These are phyloP conservation scores for Botryosphaeria dothidea DNA, from an alignment of 2,329 filamentous ascomycete genomes.

Conservation along the genomic window DNA sequence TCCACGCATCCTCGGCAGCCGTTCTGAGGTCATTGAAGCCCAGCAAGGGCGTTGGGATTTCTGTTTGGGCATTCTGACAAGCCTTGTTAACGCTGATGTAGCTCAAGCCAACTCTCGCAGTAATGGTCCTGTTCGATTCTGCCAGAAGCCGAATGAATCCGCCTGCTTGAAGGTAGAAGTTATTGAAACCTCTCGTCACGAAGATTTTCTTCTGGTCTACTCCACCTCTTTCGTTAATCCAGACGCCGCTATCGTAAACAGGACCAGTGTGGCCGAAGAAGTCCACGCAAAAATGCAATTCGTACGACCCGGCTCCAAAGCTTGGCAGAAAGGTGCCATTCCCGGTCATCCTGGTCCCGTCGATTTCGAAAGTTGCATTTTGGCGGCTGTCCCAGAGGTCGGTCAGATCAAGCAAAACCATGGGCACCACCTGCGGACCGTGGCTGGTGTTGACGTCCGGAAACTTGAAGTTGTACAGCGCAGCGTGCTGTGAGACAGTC, in stretches of 20 bases:
- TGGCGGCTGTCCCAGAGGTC: constrained; percentile 58
- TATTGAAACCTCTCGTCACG: constrained; percentile 37
- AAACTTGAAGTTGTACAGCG: constrained; percentile 63
- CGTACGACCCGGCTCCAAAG: constrained; percentile 63
- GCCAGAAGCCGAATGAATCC: constrained; percentile 53
- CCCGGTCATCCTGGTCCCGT: constrained; percentile 55
- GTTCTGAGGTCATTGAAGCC: constrained; percentile 59
- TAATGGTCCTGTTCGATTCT: constrained; percentile 56
- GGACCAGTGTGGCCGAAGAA: constrained; percentile 54
- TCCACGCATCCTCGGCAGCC: constrained; percentile 44
- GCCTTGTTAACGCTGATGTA: constrained; percentile 68
- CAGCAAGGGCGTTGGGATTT: constrained; percentile 62
- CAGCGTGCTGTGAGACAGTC: constrained; percentile 60
- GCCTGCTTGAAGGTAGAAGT: constrained; percentile 36
- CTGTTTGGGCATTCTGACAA: constrained; percentile 66
- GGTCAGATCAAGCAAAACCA: constrained; percentile 61
- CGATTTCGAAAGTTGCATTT: constrained; percentile 55
- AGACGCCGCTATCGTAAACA: constrained; percentile 57
- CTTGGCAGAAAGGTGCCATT: constrained; percentile 61
- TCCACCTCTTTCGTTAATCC: constrained; percentile 55
- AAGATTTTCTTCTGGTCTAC: constrained; percentile 43
- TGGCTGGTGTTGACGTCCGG: constrained; percentile 32
- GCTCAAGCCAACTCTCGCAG: constrained; percentile 67
- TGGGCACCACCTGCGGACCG: constrained; percentile 47
- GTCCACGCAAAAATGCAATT: constrained; percentile 62